These are phyloP conservation scores for Starmera dryadoides DNA, from an alignment of 805 yeast genomes.

Conservation along the genomic window DNA sequence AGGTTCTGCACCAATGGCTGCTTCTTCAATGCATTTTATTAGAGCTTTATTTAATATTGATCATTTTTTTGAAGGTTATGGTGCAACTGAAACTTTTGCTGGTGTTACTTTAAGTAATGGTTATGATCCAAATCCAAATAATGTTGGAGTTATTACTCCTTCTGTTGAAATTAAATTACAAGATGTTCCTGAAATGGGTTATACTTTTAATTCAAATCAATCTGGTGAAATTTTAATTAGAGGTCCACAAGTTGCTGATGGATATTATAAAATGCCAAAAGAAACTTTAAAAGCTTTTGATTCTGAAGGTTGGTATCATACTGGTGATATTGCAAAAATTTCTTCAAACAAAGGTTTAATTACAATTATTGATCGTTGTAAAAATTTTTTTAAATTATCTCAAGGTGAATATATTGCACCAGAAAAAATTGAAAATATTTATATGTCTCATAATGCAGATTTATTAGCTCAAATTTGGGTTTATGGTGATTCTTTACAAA, in stretches of 20 bases:
- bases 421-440: constrained; percentile 53
- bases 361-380: constrained; percentile 52
- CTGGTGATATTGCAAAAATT: constrained; percentile 48
- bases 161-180: constrained; percentile 40
- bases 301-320: constrained; percentile 43
- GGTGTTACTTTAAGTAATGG: constrained; percentile 29
- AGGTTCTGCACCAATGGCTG: constrained; percentile 59
- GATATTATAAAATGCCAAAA: constrained; percentile 15
- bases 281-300: constrained; percentile 26
- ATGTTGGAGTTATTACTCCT: constrained; percentile 34
- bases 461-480: constrained; percentile 39
- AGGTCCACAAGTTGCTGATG: constrained; percentile 39
- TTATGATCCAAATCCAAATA: constrained; percentile 30
- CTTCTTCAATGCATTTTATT: constrained; percentile 46
- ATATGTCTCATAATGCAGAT: constrained; percentile 34
- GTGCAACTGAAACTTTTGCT: constrained; percentile 47
- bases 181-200: constrained; percentile 43
- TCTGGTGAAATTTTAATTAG: constrained; percentile 47
- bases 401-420: constrained; percentile 56
- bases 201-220: constrained; percentile 33
- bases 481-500: constrained; percentile 47
- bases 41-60: constrained; percentile 43
- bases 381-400: constrained; percentile 55
- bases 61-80: constrained; percentile 41
- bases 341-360: constrained; percentile 35